These are phyloP conservation scores for Pichia sp. DNA, from an alignment of 1,139 yeast genomes.

Conservation along the genomic window DNA sequence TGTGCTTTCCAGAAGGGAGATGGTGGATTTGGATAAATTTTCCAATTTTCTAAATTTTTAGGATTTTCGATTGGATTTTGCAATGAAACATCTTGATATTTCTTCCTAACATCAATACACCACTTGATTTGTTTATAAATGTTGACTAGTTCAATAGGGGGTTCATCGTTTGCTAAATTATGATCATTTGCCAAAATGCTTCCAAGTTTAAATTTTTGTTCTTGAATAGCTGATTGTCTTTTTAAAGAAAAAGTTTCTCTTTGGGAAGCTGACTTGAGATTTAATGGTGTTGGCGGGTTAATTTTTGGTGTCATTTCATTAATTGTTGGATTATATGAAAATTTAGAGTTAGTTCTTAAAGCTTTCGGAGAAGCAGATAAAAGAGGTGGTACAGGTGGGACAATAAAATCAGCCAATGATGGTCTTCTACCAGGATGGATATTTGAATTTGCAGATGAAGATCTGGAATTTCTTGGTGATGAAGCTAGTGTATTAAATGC, in stretches of 20 bases:
- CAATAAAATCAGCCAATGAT: slow-evolving; percentile 32
- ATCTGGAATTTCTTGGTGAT: slow-evolving; percentile 25
- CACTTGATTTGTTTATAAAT: slow-evolving; percentile 65
- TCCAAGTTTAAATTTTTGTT: slow-evolving; percentile 37
- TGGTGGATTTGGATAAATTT: slow-evolving; percentile 89
- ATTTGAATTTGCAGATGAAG: slow-evolving; percentile 21
- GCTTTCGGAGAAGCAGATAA: slow-evolving; percentile 6
- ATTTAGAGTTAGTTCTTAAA: slow-evolving; percentile 17
- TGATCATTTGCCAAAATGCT: slow-evolving; percentile 59
- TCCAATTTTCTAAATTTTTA: slow-evolving; percentile 66
- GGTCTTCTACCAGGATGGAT: slow-evolving; percentile 25
- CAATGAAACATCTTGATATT: slow-evolving; percentile 62
- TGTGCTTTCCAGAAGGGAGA: slow-evolving; percentile 81
- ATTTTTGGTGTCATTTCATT: slow-evolving; percentile 26
- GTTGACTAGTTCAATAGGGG: slow-evolving; percentile 63
- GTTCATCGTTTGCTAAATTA: slow-evolving; percentile 53
- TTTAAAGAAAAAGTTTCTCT: slow-evolving; percentile 3
- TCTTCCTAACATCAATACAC: slow-evolving; percentile 71
- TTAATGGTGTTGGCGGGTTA: background rate
- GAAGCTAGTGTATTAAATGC: slow-evolving; percentile 52
- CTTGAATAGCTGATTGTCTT: slow-evolving; percentile 1
- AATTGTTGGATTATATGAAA: slow-evolving; percentile 27
- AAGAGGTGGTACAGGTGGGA: slow-evolving; percentile 34
- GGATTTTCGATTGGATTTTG: slow-evolving; percentile 81
- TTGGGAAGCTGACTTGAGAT: background rate